These are phyloP conservation scores for Brettanomyces bruxellensis DNA, from an alignment of 805 yeast genomes.

Conservation along the genomic window DNA sequence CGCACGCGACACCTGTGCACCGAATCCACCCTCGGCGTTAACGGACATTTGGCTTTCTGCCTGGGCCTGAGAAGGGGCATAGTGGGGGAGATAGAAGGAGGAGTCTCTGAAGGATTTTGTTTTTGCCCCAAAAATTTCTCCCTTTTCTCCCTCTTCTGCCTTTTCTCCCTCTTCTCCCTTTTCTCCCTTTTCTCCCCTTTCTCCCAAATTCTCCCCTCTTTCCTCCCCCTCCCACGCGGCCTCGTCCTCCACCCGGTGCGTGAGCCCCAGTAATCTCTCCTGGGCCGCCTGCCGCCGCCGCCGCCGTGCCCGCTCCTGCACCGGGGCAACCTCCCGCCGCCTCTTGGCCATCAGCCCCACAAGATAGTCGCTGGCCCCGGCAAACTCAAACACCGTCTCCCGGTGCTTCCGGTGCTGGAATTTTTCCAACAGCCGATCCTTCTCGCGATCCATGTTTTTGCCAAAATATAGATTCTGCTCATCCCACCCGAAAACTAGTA, in stretches of 20 bases:
- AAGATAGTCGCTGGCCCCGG: constrained; percentile 58
- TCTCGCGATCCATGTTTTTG: constrained; percentile 63
- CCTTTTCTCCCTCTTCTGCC: constrained; percentile 4
- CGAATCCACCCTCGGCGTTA: constrained; percentile 45
- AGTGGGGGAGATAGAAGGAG: constrained; percentile 75
- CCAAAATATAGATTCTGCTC: constrained; percentile 77
- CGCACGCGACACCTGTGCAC: constrained; percentile 76
- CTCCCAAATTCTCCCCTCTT: constrained; percentile 26
- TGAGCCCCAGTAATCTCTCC: constrained; percentile 67
- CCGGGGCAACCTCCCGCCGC: constrained; percentile 70
- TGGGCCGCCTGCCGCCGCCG: constrained; percentile 56
- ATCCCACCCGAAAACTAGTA: constrained; percentile 77
- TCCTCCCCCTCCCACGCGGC: constrained; percentile 37
- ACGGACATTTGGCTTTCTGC: constrained; percentile 71
- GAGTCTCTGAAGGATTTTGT: constrained; percentile 62
- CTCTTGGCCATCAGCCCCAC: constrained; percentile 80
- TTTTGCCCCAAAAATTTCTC: constrained; percentile 13
- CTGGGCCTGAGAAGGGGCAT: constrained; percentile 64
- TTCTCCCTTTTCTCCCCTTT: constrained; percentile 33
- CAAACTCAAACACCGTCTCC: constrained; percentile 92
- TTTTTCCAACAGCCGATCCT: constrained; percentile 60
- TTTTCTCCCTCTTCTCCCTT: constrained; percentile 12
- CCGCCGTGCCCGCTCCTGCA: constrained; percentile 72
- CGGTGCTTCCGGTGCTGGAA: constrained; percentile 60
- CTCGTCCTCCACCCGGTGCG: constrained; percentile 69